Evolutionary conservation across 2,329 filamentous ascomycete genomes (phyloP).

Genomic region (Ophiostoma himal-ulmi): DNA sequence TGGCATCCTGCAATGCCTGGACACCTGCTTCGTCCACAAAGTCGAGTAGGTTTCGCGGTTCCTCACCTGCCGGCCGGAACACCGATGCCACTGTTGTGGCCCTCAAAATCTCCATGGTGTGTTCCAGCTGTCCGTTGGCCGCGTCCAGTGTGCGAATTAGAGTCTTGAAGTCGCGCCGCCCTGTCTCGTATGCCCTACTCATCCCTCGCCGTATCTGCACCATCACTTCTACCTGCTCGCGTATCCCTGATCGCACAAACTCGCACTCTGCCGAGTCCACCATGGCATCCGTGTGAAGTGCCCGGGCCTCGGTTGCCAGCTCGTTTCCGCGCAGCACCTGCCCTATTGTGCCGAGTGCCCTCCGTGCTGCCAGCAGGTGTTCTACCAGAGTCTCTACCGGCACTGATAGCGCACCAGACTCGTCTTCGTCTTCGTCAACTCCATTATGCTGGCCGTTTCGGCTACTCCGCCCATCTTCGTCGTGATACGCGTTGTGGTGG

Average conservation of each 20-base stretch:
- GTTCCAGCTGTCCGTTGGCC: conserved; percentile 57
- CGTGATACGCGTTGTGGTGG: not conserved
- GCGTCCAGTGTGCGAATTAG: conserved; percentile 61
- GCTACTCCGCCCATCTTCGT: conserved; percentile 6
- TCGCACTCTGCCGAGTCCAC: conserved; percentile 63
- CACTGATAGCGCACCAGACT: conserved; percentile 36
- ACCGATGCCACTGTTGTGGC: conserved; percentile 58
- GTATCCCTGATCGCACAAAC: conserved; percentile 61
- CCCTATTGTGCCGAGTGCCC: conserved; percentile 75
- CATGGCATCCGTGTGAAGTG: conserved; percentile 71
- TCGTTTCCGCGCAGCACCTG: conserved; percentile 83
- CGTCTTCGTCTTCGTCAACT: not conserved
- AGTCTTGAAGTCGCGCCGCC: conserved; percentile 54
- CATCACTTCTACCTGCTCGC: conserved; percentile 50
- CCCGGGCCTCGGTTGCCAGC: conserved; percentile 69
- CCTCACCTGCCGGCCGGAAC: conserved; percentile 55
- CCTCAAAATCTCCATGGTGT: conserved; percentile 60
- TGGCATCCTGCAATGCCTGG: conserved; percentile 55
- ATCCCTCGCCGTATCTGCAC: conserved; percentile 47
- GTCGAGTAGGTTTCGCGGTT: conserved; percentile 60
- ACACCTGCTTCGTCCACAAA: conserved; percentile 71
- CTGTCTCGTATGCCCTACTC: conserved; percentile 51
- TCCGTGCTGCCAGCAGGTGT: conserved; percentile 80
- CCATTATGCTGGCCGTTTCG: not conserved
- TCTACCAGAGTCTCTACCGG: conserved; percentile 72